phyloP scores from a whole-genome alignment of 1,139 yeast species.

The Nakaseomyces bracarensis region DNA sequence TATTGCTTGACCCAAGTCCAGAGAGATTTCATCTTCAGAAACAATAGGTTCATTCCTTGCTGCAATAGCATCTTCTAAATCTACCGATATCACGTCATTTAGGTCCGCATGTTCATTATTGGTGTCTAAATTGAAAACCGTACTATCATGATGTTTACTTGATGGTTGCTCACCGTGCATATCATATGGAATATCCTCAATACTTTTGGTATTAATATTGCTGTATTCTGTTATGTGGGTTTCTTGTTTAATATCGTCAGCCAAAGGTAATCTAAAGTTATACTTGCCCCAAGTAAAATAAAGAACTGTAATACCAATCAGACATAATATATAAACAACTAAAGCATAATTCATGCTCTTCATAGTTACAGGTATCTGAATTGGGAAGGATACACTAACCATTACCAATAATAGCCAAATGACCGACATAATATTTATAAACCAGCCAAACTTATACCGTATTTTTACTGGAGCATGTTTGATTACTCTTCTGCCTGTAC shows the following conservation, averaged over 20 bases:
- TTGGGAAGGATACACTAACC: constrained; percentile 64
- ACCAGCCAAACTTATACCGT: constrained; percentile 52
- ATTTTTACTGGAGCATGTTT: constrained; percentile 67
- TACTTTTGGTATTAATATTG: neutral
- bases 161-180: too few relatives aligned
- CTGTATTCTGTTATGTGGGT: neutral
- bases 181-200: neutral
- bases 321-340: constrained; percentile 47
- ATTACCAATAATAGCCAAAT: constrained; percentile 55
- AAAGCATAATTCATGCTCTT: constrained; percentile 68
- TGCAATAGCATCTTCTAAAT: constrained; percentile 3
- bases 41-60: constrained; percentile 1
- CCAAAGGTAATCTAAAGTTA: constrained; percentile 57
- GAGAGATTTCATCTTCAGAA: neutral
- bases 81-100: neutral
- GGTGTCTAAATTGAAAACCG: neutral
- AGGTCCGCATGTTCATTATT: neutral
- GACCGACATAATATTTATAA: constrained; percentile 52
- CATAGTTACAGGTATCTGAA: constrained; percentile 56
- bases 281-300: constrained; percentile 53
- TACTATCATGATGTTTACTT: neutral
- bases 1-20: neutral
- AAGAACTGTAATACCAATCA: constrained; percentile 41
- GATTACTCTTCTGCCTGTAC: constrained; percentile 54
- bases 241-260: constrained; percentile 33